phyloP scores from a whole-genome alignment of 2,329 filamentous ascomycete species.

The Ceratocystis eucalypticola region DNA sequence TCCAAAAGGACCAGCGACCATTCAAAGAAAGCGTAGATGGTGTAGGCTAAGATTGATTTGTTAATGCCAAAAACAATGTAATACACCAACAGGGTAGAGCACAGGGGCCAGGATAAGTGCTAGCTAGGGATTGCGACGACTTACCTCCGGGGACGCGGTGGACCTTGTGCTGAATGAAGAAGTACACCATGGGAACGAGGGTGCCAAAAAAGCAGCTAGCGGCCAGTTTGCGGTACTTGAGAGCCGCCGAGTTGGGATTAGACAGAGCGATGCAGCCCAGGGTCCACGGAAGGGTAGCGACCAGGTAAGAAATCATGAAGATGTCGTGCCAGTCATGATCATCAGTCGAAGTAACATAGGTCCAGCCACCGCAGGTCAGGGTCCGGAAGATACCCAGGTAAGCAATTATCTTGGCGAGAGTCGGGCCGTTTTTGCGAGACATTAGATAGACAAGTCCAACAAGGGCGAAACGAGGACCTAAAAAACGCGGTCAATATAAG shows the following conservation, averaged over 20 bases:
- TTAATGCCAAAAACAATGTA: slow-evolving; percentile 18
- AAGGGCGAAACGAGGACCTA: slow-evolving; percentile 79
- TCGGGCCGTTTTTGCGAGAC: slow-evolving; percentile 59
- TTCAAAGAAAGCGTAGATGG: slow-evolving; percentile 94
- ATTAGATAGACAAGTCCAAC: slow-evolving; percentile 87
- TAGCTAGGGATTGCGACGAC: slow-evolving; percentile 23
- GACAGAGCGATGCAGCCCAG: slow-evolving; percentile 78
- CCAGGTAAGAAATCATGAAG: slow-evolving; percentile 96
- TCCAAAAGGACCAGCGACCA: slow-evolving; percentile 92
- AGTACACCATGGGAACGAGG: slow-evolving; percentile 81
- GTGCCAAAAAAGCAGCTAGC: slow-evolving; percentile 79
- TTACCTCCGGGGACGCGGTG: slow-evolving; percentile 85
- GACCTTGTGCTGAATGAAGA: slow-evolving; percentile 97
- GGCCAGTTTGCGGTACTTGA: slow-evolving; percentile 80
- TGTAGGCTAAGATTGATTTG: slow-evolving; percentile 56
- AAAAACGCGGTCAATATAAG: neutral
- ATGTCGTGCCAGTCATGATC: slow-evolving; percentile 98
- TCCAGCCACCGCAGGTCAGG: slow-evolving; percentile 92
- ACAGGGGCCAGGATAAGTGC: no score
- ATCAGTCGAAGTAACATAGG: slow-evolving; percentile 94
- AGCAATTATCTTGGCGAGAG: slow-evolving; percentile 68
- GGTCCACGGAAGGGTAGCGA: slow-evolving; percentile 92
- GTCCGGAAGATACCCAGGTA: slow-evolving; percentile 74
- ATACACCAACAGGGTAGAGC: neutral
- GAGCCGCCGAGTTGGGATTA: slow-evolving; percentile 65